Conservation (phyloP, 2,329 filamentous ascomycete genomes). For the Penicillium sp. region DNA sequence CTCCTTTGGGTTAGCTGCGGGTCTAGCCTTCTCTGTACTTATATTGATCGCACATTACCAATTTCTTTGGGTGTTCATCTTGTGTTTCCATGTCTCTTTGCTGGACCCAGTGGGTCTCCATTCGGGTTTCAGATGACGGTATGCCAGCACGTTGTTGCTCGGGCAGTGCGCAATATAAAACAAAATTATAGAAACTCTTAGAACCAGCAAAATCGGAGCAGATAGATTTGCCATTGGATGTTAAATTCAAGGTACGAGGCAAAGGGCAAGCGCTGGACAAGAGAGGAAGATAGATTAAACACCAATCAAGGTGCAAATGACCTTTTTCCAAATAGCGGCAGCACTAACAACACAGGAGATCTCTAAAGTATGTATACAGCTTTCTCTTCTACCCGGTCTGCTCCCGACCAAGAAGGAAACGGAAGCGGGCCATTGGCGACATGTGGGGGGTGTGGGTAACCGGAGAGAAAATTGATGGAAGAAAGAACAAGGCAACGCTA, state of each 20-base stretch:
- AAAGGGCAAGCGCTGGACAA: slow-evolving; percentile 20
- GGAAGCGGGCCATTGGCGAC: slow-evolving; percentile 11
- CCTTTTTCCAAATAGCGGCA: slow-evolving; percentile 30
- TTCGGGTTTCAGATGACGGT: background rate
- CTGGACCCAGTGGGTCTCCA: background rate
- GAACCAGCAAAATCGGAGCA: background rate
- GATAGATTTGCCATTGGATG: background rate
- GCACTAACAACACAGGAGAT: slow-evolving; percentile 30
- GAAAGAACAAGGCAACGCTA: slow-evolving; percentile 20
- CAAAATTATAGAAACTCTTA: background rate
- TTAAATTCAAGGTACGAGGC: background rate
- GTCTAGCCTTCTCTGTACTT: slow-evolving; percentile 29
- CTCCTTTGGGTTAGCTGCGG: slow-evolving; percentile 13
- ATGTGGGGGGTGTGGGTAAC: slow-evolving; percentile 14
- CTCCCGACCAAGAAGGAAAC: slow-evolving; percentile 17
- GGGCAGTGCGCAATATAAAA: background rate
- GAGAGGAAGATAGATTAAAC: slow-evolving; percentile 24
- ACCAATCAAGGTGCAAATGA: slow-evolving; percentile 23
- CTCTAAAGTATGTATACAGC: slow-evolving; percentile 42
- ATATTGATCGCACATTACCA: slow-evolving; percentile 25
- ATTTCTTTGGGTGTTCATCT: slow-evolving; percentile 7
- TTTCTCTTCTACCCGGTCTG: slow-evolving; percentile 33
- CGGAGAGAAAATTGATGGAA: slow-evolving; percentile 25
- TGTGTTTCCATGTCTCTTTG: background rate
- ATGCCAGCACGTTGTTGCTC: background rate